These are phyloP conservation scores for Anisodus acutangulus DNA, from an alignment of 257 asterid species.

Conservation along the genomic window DNA sequence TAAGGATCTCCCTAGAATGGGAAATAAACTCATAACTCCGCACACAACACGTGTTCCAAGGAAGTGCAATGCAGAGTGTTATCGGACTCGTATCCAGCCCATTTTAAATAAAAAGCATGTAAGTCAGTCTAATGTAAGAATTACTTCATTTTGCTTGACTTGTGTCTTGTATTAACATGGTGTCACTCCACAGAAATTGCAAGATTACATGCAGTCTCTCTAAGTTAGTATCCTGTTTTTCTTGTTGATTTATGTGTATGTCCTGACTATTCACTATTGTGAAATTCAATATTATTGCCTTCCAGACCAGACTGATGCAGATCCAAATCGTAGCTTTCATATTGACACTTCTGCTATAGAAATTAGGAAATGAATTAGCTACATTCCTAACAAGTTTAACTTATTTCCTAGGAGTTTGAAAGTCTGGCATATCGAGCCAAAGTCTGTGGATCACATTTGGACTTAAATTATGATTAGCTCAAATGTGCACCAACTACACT, in stretches of 20 bases:
- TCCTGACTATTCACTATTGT: not conserved
- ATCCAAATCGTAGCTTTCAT: not conserved
- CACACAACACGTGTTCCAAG: slow-evolving; percentile 62
- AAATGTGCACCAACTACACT: not conserved
- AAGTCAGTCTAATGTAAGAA: slow-evolving; percentile 31
- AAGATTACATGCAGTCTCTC: not conserved
- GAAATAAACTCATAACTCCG: slow-evolving; percentile 47
- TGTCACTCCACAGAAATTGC: not conserved
- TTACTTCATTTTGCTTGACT: not conserved
- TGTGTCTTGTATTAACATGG: not conserved
- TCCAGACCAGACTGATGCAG: not conserved
- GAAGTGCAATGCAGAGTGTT: slow-evolving; percentile 63
- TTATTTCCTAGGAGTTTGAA: slow-evolving; percentile 8
- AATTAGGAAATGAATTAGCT: not conserved
- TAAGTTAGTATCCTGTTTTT: not conserved
- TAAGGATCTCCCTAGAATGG: slow-evolving; percentile 51
- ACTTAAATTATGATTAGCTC: not conserved
- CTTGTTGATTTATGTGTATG: not conserved
- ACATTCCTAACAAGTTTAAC: not conserved
- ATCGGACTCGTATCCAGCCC: slow-evolving; percentile 64
- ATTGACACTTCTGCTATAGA: not conserved
- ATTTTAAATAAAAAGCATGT: slow-evolving; percentile 58
- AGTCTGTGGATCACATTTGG: not conserved
- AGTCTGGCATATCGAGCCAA: not conserved
- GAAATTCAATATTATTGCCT: not conserved